Evolutionary conservation across 2,329 filamentous ascomycete species (phyloP), one percentile per base, ranked within the genome.

Genomic region (Colletotrichum melonis): DNA sequence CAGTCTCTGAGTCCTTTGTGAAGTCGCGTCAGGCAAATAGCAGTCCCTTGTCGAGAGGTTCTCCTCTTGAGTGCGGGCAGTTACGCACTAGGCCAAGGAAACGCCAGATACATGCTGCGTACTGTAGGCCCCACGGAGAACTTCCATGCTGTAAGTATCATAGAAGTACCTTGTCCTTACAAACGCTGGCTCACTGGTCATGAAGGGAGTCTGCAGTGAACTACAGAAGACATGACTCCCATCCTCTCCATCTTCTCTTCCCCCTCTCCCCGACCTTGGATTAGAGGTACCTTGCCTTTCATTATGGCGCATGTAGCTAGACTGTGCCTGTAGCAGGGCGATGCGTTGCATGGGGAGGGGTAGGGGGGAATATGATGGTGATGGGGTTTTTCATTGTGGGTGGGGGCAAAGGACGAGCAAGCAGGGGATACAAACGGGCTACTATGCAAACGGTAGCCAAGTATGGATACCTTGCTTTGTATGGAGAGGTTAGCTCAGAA

Each of bases 291-390:
- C 38, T 42, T 42, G 16, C 38, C 16, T 42, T 38, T 56, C 63
- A 26, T 67, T 22, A 49, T 64, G 54, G 58, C 32, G 58, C 24
- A 52, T 32, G 52, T 63, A 30, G 35, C 69, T 72, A 72, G 38
- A 58, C 65, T 63, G 30, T 46, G 38, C 65, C 65, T 63, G 54
- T 46, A 63, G 52, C 69, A 69, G 57, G 52, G 59, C 66, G 59
- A 60, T 72, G 66, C 26, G 69, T 64, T 69, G 52, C 59, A 72
- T 35, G 59, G 35, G 46, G 63, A 55, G 58, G 69, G 69, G 64
- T 58, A 63, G 69, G 26, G 49, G 59, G 54, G 38, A 19, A 58
- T 32, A 63, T 57, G 54, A 64, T 59, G 32, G 52, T 24, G 54
- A 63, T 59, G 58, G 58, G 32, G 22, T 63, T 67, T 42, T 55